phyloP scores from a whole-genome alignment of 345 rosid species.

The Clausena lansium region DNA sequence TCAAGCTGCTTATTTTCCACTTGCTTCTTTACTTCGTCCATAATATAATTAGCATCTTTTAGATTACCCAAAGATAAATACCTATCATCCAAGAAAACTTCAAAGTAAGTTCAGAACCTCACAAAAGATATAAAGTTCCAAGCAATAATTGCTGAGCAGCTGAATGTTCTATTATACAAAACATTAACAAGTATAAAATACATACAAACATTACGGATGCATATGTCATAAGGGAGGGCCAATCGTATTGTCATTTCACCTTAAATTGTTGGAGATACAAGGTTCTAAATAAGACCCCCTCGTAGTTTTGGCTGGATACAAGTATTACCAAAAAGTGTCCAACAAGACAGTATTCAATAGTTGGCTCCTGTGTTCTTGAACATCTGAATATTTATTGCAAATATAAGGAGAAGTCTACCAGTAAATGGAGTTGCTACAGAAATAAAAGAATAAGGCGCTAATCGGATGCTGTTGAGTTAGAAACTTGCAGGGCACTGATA shows the following conservation, averaged over 20 bases:
- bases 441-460: background rate
- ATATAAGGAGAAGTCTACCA: background rate
- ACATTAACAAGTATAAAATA: background rate
- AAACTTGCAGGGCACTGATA: background rate
- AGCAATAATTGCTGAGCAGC: background rate
- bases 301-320: background rate
- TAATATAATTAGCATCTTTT: constrained; percentile 69
- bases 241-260: background rate
- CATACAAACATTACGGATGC: background rate
- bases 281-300: background rate
- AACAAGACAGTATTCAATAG: background rate
- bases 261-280: background rate
- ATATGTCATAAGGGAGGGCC: background rate
- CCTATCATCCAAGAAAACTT: constrained; percentile 39
- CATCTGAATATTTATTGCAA: background rate
- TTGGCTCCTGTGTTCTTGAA: background rate
- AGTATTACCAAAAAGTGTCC: background rate
- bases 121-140: background rate
- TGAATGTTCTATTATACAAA: background rate
- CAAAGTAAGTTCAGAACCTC: constrained; percentile 1
- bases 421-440: background rate
- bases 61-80: constrained; percentile 80
- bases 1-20: constrained; percentile 53
- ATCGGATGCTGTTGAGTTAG: background rate
- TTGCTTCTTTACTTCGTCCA: constrained; percentile 78